Percentiles rank a stretch among this genome's conserved stretches.
Evolutionary conservation across 371 early-diverging fungal genomes (phyloP).

Genomic region (Chytridium lagenaria): DNA sequence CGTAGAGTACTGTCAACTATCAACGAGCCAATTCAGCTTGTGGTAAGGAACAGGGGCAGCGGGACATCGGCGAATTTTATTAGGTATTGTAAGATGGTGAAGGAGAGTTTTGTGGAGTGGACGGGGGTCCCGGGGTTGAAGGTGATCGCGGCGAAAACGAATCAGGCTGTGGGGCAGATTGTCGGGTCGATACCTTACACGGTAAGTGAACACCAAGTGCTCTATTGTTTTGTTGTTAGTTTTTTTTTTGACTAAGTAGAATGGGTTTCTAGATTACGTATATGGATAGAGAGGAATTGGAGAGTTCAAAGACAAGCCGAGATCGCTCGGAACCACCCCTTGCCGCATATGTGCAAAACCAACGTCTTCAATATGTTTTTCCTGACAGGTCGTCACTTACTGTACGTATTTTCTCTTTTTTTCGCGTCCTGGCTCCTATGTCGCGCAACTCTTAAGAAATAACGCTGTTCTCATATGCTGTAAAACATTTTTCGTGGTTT

Average conservation of each 20-base stretch:
- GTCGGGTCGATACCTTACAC: constrained; percentile 14
- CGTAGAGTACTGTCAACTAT: background rate
- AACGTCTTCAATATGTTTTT: background rate
- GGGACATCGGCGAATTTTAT: constrained; percentile 19
- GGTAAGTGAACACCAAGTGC: background rate
- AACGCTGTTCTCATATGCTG: too few species aligned
- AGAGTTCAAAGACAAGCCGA: background rate
- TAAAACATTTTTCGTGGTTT: too few species aligned
- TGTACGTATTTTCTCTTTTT: background rate
- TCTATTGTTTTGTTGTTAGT: background rate
- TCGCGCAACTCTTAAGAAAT: too few species aligned
- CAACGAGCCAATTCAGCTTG: constrained; percentile 15
- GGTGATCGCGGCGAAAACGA: constrained; percentile 1
- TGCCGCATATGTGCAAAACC: constrained; percentile 16
- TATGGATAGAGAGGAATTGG: constrained; percentile 18
- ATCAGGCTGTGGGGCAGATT: constrained; percentile 16
- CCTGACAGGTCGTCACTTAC: background rate
- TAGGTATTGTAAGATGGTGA: background rate
- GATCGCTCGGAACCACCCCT: constrained; percentile 9
- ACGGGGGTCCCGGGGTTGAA: background rate
- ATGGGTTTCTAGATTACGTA: constrained; percentile 17
- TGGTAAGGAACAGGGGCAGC: constrained; percentile 1
- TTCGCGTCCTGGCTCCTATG: background rate
- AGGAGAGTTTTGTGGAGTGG: constrained; percentile 5
- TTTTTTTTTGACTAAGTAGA: too few species aligned